Evolutionary conservation across 805 yeast species (phyloP).

Genomic region (Middelhovenomyces tepae): DNA sequence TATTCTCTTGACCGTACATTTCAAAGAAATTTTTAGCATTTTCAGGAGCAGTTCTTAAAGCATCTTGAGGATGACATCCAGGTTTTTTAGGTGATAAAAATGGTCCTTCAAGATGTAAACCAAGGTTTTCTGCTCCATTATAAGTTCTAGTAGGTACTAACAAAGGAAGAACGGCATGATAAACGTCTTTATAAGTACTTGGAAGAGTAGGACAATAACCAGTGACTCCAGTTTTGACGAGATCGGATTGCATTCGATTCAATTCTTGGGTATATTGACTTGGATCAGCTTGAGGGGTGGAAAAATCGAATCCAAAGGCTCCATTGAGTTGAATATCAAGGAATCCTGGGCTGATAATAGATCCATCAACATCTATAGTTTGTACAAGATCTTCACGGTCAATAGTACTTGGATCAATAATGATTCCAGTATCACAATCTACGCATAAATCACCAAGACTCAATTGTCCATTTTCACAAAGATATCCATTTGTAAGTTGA

Average conservation of each 20-base stretch:
- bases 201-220: conserved; percentile 50
- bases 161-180: conserved; percentile 38
- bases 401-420: conserved; percentile 26
- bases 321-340: conserved; percentile 53
- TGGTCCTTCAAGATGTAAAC: conserved; percentile 57
- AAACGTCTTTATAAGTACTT: conserved; percentile 42
- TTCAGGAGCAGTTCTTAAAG: conserved; percentile 36
- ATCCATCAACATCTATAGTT: conserved; percentile 39
- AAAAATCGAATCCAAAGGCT: conserved; percentile 46
- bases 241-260: conserved; percentile 19
- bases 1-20: conserved; percentile 36
- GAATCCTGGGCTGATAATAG: conserved; percentile 45
- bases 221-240: conserved; percentile 46
- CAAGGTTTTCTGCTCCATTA: conserved; percentile 29
- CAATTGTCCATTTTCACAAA: no score
- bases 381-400: conserved; percentile 12
- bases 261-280: no score
- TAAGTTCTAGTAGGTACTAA: conserved; percentile 30
- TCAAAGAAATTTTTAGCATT: conserved; percentile 23
- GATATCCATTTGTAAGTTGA: no score
- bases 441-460: conserved; percentile 43
- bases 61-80: conserved; percentile 45
- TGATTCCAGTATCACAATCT: conserved; percentile 35
- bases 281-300: conserved; percentile 24
- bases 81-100: conserved; percentile 41